Evolutionary conservation across 352 stramenopile genomes (phyloP).

Genomic region (Pythium insidiosum): DNA sequence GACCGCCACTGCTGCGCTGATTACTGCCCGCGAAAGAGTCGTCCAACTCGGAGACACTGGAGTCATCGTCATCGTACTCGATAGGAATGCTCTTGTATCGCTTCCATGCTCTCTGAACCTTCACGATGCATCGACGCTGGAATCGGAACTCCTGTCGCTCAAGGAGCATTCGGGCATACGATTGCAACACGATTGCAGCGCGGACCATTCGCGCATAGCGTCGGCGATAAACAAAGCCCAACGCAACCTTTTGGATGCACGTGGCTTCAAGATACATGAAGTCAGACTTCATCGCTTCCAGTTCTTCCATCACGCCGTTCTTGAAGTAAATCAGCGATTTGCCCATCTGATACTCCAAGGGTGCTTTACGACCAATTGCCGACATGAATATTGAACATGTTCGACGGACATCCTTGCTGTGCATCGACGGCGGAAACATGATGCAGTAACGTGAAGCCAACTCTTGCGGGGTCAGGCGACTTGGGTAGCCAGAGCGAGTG

Average conservation of each 20-base stretch:
- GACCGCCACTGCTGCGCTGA: conserved; percentile 18
- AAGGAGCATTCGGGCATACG: conserved; percentile 69
- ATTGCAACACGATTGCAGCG: conserved; percentile 73
- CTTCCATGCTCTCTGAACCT: conserved; percentile 64
- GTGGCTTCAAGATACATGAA: conserved; percentile 88
- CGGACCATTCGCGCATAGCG: conserved; percentile 52
- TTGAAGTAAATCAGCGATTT: conserved; percentile 97
- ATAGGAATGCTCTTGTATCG: conserved; percentile 33
- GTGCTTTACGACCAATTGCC: conserved; percentile 74
- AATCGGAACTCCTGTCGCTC: conserved; percentile 67
- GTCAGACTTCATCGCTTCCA: conserved; percentile 91
- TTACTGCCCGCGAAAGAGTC: conserved; percentile 23
- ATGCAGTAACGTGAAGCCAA: conserved; percentile 79
- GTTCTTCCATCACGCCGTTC: conserved; percentile 90
- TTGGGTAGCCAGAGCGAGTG: conserved; percentile 85
- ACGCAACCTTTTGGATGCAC: conserved; percentile 73
- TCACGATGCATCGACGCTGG: conserved; percentile 55
- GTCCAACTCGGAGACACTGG: conserved; percentile 30
- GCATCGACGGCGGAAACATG: conserved; percentile 86
- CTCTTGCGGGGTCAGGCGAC: conserved; percentile 85
- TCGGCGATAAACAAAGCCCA: conserved; percentile 77
- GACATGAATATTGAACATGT: conserved; percentile 79
- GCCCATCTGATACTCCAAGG: conserved; percentile 85
- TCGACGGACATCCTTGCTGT: conserved; percentile 63
- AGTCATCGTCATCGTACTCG: conserved; percentile 17